These are phyloP conservation scores for Butyriboletus appendiculatus DNA, from an alignment of 1,284 basidiomycete genomes.

Conservation along the genomic window DNA sequence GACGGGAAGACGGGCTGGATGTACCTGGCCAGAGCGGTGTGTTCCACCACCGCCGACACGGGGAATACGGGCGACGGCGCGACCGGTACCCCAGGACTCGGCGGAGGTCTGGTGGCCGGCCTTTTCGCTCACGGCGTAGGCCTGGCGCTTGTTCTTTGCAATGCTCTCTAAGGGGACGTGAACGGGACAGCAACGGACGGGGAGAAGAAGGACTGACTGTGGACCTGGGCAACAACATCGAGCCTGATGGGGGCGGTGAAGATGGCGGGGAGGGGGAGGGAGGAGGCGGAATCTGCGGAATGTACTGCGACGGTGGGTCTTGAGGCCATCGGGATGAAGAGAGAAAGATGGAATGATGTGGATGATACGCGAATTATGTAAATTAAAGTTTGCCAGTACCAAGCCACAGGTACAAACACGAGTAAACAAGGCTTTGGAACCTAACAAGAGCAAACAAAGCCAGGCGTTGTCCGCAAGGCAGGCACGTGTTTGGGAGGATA, in stretches of 20 bases:
- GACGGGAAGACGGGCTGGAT: neutral
- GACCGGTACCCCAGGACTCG: slow-evolving; percentile 99
- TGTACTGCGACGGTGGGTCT: slow-evolving; percentile 88
- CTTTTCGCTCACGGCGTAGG: slow-evolving; percentile 96
- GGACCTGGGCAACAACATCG: slow-evolving; percentile 97
- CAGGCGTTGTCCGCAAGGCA: slow-evolving; percentile 30
- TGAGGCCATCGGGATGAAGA: slow-evolving; percentile 76
- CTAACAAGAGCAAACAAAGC: slow-evolving; percentile 30
- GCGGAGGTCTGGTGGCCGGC: slow-evolving; percentile 99
- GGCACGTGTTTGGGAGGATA: slow-evolving; percentile 35
- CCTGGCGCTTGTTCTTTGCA: slow-evolving; percentile 98
- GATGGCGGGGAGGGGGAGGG: slow-evolving; percentile 94
- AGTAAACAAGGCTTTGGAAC: slow-evolving; percentile 9
- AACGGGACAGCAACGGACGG: neutral
- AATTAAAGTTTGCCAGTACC: slow-evolving; percentile 25
- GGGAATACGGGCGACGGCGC: slow-evolving; percentile 99
- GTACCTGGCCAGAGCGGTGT: slow-evolving; percentile 93
- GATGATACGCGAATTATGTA: neutral
- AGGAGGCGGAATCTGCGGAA: slow-evolving; percentile 66
- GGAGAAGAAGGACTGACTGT: slow-evolving; percentile 73
- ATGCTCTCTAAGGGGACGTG: slow-evolving; percentile 77
- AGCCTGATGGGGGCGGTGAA: slow-evolving; percentile 98
- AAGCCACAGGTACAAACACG: slow-evolving; percentile 21
- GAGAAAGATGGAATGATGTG: neutral
- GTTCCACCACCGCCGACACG: slow-evolving; percentile 99